A percentile compares a stretch with the other conserved stretches of the same genome.
Evolutionary conservation across 495 filamentous ascomycete species (phyloP).

Genomic region (Xylaria curta): DNA sequence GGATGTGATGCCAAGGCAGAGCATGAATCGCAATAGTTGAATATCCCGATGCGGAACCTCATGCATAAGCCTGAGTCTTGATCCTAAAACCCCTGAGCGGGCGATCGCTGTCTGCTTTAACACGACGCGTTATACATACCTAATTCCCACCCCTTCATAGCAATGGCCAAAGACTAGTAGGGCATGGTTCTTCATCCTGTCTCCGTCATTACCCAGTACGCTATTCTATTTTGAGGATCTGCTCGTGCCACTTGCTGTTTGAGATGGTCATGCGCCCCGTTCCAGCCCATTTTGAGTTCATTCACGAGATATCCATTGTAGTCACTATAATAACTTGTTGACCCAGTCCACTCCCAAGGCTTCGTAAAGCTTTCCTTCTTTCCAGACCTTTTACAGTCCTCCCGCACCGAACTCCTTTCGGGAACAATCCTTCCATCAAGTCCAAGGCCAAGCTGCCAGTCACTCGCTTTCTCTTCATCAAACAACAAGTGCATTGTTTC

Average conservation of each 20-base stretch:
- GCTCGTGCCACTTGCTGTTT: constrained; percentile 21
- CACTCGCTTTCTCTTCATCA: constrained; percentile 32
- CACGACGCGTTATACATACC: constrained; percentile 31
- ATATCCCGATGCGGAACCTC: constrained; percentile 15
- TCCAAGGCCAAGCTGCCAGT: constrained; percentile 29
- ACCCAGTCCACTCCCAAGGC: not conserved
- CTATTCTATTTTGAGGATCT: constrained; percentile 30
- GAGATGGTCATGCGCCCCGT: constrained; percentile 27
- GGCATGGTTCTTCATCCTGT: constrained; percentile 8
- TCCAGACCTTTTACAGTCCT: constrained; percentile 35
- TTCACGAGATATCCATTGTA: constrained; percentile 14
- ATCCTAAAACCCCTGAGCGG: constrained; percentile 32
- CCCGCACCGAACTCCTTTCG: constrained; percentile 1
- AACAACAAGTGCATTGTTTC: constrained; percentile 24
- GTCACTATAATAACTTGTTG: not conserved
- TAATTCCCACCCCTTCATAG: constrained; percentile 29
- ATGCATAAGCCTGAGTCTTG: constrained; percentile 35
- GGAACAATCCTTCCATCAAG: constrained; percentile 29
- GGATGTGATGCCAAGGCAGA: constrained; percentile 22
- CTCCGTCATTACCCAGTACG: constrained; percentile 20
- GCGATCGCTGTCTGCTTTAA: constrained; percentile 33
- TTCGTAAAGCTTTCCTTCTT: constrained; percentile 16
- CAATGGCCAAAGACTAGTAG: not conserved
- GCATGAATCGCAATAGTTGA: constrained; percentile 18
- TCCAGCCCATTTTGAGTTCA: constrained; percentile 30